A percentile compares a stretch with the other conserved stretches of the same genome.
These are phyloP conservation scores for Panicum virgatum DNA, from an alignment of 202 grass and related monocot species.

Conservation along the genomic window DNA sequence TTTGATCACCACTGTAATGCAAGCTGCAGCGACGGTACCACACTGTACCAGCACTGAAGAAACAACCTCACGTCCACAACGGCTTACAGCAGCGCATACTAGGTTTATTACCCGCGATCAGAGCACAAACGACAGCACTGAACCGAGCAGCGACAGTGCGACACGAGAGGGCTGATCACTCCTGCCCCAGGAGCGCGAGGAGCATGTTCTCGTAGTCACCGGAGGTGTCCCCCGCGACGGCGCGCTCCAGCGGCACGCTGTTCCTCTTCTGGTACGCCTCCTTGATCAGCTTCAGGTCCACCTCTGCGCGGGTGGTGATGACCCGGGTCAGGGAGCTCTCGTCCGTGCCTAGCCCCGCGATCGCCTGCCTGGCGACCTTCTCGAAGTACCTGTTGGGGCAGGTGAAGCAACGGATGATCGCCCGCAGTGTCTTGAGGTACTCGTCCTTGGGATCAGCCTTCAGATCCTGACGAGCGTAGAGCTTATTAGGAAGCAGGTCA, in stretches of 20 bases:
- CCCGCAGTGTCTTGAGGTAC: slow-evolving; percentile 65
- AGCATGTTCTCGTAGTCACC: slow-evolving; percentile 87
- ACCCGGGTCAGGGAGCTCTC: slow-evolving; percentile 75
- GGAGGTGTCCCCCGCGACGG: slow-evolving; percentile 63
- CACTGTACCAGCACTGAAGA: not conserved
- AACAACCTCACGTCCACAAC: not conserved
- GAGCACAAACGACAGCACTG: not conserved
- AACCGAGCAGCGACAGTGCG: not conserved
- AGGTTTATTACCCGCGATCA: slow-evolving; percentile 20
- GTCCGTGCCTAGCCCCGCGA: slow-evolving; percentile 73
- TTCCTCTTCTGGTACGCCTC: slow-evolving; percentile 85
- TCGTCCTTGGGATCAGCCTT: slow-evolving; percentile 93
- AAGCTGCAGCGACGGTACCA: not conserved
- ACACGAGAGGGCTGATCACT: slow-evolving; percentile 1
- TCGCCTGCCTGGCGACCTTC: slow-evolving; percentile 71
- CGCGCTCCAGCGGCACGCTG: slow-evolving; percentile 55
- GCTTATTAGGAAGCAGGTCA: not conserved
- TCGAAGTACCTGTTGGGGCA: slow-evolving; percentile 81
- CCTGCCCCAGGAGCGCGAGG: slow-evolving; percentile 67
- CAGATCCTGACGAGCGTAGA: slow-evolving; percentile 55
- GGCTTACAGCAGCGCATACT: not conserved
- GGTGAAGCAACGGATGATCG: slow-evolving; percentile 68
- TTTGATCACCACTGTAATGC: slow-evolving; percentile 25
- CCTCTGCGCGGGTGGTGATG: slow-evolving; percentile 82
- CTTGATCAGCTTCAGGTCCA: slow-evolving; percentile 76